Percentiles rank a stretch among this genome's conserved stretches.
phyloP scores from a whole-genome alignment of 305 asterid species.

The Andrographis paniculata region DNA sequence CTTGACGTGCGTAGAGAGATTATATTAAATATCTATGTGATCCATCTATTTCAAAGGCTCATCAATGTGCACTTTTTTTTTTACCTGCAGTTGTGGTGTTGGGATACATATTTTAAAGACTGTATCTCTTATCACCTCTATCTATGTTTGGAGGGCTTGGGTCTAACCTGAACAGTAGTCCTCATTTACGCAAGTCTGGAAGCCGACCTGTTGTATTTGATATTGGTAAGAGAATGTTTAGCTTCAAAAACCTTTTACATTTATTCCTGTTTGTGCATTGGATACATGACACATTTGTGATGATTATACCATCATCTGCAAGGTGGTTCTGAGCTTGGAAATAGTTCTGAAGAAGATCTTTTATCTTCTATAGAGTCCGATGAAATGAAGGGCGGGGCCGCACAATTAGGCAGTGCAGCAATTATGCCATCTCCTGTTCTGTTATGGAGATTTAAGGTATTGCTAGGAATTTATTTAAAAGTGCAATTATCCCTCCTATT shows the following conservation, averaged over 20 bases:
- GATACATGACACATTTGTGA: conserved; percentile 7
- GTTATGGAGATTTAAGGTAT: conserved; percentile 95
- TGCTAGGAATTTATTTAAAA: conserved; percentile 13
- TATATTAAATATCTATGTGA: neutral
- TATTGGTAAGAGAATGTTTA: conserved; percentile 44
- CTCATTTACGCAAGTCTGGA: conserved; percentile 91
- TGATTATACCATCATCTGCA: conserved; percentile 9
- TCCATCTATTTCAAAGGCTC: conserved; percentile 13
- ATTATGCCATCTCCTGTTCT: conserved; percentile 79
- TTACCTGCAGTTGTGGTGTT: conserved; percentile 25
- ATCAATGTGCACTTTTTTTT: conserved; percentile 1
- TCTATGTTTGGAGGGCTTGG: conserved; percentile 89
- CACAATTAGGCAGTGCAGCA: conserved; percentile 56
- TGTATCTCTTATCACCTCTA: conserved; percentile 40
- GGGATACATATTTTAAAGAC: conserved; percentile 18
- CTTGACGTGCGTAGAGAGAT: too few species aligned
- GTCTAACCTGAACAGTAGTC: conserved; percentile 61
- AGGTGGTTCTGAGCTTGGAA: conserved; percentile 41
- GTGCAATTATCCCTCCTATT: conserved; percentile 2
- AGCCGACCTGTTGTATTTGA: conserved; percentile 80
- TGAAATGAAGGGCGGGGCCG: conserved; percentile 68
- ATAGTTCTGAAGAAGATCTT: conserved; percentile 49
- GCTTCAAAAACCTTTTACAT: conserved; percentile 2
- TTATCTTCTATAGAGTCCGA: conserved; percentile 36
- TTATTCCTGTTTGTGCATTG: conserved; percentile 6